phyloP scores from a whole-genome alignment of 2,329 filamentous ascomycete genomes.

The Cladophialophora psammophila region DNA sequence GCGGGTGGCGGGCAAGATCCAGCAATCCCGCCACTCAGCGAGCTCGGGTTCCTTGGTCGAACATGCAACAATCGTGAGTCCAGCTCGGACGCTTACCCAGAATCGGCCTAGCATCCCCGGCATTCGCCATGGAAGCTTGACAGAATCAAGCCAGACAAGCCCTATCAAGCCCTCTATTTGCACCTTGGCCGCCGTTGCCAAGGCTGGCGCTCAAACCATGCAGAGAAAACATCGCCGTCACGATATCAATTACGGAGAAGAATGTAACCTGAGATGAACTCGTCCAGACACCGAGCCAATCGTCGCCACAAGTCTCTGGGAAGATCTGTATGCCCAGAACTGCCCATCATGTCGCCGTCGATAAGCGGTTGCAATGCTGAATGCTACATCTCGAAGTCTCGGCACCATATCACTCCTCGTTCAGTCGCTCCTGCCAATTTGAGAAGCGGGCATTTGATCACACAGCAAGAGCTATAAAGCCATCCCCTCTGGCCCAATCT shows the following conservation, averaged over 20 bases:
- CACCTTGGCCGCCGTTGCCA: conserved; percentile 10
- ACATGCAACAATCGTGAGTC: conserved; percentile 5
- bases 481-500: not conserved
- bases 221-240: not conserved
- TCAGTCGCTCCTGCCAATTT: conserved; percentile 1
- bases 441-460: not conserved
- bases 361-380: not conserved
- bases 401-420: not conserved
- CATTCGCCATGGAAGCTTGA: conserved; percentile 12
- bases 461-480: conserved; percentile 15
- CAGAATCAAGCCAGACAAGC: conserved; percentile 13
- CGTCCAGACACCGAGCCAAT: not conserved
- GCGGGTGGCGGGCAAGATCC: not conserved
- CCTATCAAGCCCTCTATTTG: not conserved
- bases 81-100: not conserved
- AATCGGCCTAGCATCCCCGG: not conserved
- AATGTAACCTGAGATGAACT: conserved; percentile 18
- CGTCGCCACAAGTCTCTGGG: not conserved
- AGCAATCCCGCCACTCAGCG: not conserved
- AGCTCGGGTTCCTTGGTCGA: conserved; percentile 10
- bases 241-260: not conserved
- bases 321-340: not conserved
- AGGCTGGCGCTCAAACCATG: conserved; percentile 1
- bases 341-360: conserved; percentile 9
- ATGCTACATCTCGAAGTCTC: not conserved